Evolutionary conservation across 73 alveolate species (phyloP), one percentile per base, ranked within the genome.

Genomic region (Urostyla sp.): DNA sequence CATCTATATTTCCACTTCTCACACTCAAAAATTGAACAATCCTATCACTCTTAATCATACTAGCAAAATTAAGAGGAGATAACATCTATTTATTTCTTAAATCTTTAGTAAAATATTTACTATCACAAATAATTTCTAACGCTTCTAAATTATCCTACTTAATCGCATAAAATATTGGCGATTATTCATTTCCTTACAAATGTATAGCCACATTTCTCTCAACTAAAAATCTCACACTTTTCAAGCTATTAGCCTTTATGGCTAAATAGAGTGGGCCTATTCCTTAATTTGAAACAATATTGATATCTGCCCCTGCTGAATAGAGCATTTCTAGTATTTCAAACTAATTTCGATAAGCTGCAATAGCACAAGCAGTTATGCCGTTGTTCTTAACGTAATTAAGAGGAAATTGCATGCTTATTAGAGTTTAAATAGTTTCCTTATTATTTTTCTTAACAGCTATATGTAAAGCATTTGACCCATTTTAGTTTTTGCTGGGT

Each of bases 191-290:
- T 18, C 27, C n/a, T 2, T 3, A 4, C 15, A 24, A 45, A 36
- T 77, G 66, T 13, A 45, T 45, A 5, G 11, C 11, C 6, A 80
- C 75, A 13, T 67, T 67, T 43, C 72, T 57, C n/a, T 58, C 80
- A 24, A 77, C 43, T 13, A 77, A 53, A 50, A 44, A 77, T 44
- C 46, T 57, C 7, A 77, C 53, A 32, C 79, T 40, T 0, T 37
- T 46, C 7, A 15, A 3, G 15, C 46, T 38, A 5, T 40, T 49
- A 26, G 59, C 16, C 43, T 81, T 81, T 20, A 59, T 69, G 0
- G 91, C 84, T n/a, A 81, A 55, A 40, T 63, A 81, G 0, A 81
- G 80, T 0, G 91, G 91, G 13, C 85, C 80, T 23, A 81, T 35
- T 15, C 91, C 91, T 0, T 30, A 13, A 27, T 45, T n/a, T 28